Base-by-base conservation (phyloP, 2,329 filamentous ascomycete genomes). In the Chaetomium olivaceum region DNA sequence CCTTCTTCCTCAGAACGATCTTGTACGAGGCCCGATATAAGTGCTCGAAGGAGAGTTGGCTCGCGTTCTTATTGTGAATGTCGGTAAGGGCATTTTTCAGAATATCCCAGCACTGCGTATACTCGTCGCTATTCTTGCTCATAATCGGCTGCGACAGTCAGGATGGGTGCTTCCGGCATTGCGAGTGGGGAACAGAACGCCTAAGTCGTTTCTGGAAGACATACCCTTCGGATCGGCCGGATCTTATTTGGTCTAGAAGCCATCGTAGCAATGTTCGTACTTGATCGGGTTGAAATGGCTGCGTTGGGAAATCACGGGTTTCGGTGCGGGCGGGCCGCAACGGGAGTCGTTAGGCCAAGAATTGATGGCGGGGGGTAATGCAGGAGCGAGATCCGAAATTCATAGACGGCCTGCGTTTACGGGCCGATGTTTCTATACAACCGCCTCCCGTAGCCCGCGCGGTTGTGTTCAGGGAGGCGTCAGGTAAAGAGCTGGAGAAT, bases 1-100 rank as follows among this genome's bases (percentile, higher is more conserved):
- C 93, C 71, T 93, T 90, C 79, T 94, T 96, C 78, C 90, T 91
- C 43, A 97, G 80, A 0, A 98, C 94, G 23, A 98, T 91, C 76
- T 95, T 94, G 79, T 99, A 99, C 5, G 92, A 91, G 62, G 91
- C 91, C 65, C 95, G 90, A 79, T 99, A 99, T 0, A 99, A 86
- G 74, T 96, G 91, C 77, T 99, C 95, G 80, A 97, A 99, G 0
- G 93, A 97, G 2, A 99, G 86, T 19, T 85, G 84, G 11, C 93
- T 96, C 67, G 93, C 93, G 76, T 96, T 95, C 76, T 96, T 93
- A 65, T 88, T 91, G 79, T 98, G 93, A 59, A 99, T 98, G 74
- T 97, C 91, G 64, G 82, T 83, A 61, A 99, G 86, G 4, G 94
- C 93, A 57, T 88, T 85, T 55, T 88, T 83, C 8, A 99, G 86